phyloP scores from a whole-genome alignment of 208 protist genomes.

The Leishmania gerbilli region DNA sequence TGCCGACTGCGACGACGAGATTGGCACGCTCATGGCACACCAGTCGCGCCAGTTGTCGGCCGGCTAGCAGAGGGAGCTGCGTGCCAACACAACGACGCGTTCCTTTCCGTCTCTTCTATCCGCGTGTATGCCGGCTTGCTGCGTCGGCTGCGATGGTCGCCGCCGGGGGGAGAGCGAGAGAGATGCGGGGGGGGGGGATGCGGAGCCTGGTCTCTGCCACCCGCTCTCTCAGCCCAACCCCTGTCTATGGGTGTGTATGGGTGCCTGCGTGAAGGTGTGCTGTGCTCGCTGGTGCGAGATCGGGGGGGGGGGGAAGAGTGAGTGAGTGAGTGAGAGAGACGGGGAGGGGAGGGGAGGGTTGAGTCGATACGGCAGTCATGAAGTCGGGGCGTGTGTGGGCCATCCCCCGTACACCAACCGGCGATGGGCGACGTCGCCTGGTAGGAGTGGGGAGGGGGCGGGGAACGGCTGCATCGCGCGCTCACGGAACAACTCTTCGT shows the following conservation, averaged over 20 bases:
- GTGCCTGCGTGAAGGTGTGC: not conserved
- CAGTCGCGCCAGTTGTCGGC: not conserved
- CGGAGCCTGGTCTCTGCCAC: not conserved
- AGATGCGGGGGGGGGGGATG: not conserved
- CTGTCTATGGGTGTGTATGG: not conserved
- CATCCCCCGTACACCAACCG: too few species aligned
- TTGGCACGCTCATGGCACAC: not conserved
- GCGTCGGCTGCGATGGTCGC: not conserved
- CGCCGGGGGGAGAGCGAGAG: not conserved
- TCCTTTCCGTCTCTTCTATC: not conserved
- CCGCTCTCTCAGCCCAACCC: too few species aligned
- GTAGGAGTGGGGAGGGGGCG: not conserved
- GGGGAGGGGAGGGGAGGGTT: too few species aligned
- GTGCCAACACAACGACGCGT: not conserved
- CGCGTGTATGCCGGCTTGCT: not conserved
- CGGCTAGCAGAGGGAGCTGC: not conserved
- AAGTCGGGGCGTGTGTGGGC: not conserved
- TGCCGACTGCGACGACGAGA: conserved; percentile 1
- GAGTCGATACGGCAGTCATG: not conserved
- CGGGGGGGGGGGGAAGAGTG: not conserved
- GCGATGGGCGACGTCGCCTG: too few species aligned
- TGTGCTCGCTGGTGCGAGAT: not conserved
- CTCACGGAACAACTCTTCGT: too few species aligned
- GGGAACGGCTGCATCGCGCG: too few species aligned
- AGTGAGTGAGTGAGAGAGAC: not conserved